Evolutionary conservation across 768 basidiomycete genomes (phyloP), one percentile per base, ranked within the genome.

Genomic region (Hypholoma fasciculare): DNA sequence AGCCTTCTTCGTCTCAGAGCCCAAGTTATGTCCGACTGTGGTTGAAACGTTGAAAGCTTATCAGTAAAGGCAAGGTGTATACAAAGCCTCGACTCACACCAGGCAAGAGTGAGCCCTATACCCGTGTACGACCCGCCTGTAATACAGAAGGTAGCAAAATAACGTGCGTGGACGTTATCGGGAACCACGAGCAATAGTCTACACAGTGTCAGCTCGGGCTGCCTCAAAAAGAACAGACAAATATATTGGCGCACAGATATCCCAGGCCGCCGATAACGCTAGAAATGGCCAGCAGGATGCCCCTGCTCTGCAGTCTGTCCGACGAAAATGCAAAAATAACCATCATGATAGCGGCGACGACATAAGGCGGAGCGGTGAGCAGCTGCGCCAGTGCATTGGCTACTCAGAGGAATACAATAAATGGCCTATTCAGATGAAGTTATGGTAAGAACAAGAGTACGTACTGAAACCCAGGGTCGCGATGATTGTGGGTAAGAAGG

Each of bases 401-500:
- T 90, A 55, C 8, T 27, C 51, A 34, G 47, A 50, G 38, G 37
- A 20, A 62, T 23, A n/a, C 17, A 3, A 1, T 42, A 27, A 39
- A 19, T 23, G 50, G 38, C 49, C 36, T 20, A 20, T 7, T 11
- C 26, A 7, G 14, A 34, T 34, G 1, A 7, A 9, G 6, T 12
- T 42, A 42, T 16, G 40, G 3, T 43, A 1, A 17, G 23, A 20
- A 26, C 27, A 2, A 36, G 40, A 40, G 38, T 27, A 74, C 89
- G 48, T 55, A 90, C 90, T 82, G 62, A 80, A 86, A 36, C 89
- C 89, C 55, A 92, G 84, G 0, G 87, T 89, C 42, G 76, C 78
- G 46, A 94, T 83, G 64, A 94, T 90, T 2, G 90, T 93, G 2
- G 92, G 92, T 53, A 94, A 73, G 74, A 94, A 94, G 0, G 90